These are phyloP conservation scores for Aspergillus affinis DNA, from an alignment of 495 filamentous ascomycete species.

Conservation along the genomic window DNA sequence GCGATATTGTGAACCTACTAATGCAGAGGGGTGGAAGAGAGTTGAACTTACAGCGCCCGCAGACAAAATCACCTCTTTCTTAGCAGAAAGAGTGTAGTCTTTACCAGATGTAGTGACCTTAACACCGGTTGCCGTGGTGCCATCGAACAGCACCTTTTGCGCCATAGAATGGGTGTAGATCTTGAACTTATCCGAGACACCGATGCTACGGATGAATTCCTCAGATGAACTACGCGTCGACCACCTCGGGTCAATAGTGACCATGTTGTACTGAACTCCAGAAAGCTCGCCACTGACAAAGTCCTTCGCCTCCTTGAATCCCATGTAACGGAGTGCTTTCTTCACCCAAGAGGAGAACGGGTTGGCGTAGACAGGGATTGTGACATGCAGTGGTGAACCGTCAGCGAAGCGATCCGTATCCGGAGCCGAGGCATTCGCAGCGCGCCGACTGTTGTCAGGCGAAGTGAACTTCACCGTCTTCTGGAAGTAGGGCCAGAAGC, in stretches of 20 bases:
- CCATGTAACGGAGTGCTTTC: neutral
- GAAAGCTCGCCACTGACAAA: neutral
- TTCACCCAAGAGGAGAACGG: neutral
- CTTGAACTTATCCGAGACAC: no score
- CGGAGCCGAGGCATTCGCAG: neutral
- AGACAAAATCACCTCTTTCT: no score
- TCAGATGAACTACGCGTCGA: neutral
- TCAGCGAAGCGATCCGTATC: neutral
- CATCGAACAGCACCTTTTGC: no score
- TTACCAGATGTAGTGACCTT: no score
- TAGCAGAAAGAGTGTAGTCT: no score
- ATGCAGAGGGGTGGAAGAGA: no score
- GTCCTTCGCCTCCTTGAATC: neutral
- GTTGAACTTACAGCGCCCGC: no score
- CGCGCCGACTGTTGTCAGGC: neutral
- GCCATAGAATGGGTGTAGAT: no score
- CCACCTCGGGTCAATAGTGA: conserved; percentile 5
- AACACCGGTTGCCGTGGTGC: no score
- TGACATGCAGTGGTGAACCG: neutral
- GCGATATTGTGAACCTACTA: no score
- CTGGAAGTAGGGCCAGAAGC: no score
- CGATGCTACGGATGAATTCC: no score
- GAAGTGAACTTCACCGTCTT: neutral
- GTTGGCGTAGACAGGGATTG: neutral
- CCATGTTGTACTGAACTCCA: neutral